Conservation (phyloP, 805 yeast genomes). For the Candida andamanensis region DNA sequence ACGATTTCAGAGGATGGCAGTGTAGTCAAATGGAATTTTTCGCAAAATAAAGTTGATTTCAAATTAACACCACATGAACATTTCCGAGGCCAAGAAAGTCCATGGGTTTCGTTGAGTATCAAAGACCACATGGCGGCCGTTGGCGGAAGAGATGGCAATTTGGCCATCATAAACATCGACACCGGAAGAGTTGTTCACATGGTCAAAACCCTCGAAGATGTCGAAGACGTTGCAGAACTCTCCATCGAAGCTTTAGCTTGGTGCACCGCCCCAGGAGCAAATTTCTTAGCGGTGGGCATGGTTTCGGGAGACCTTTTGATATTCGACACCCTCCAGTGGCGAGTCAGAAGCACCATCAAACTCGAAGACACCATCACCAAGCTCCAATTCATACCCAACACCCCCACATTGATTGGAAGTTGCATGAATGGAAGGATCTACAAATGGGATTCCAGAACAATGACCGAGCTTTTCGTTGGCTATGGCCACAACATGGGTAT, state of each 20-base stretch:
- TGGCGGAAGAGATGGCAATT: conserved; percentile 85
- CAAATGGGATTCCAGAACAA: conserved; percentile 87
- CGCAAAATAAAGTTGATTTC: conserved; percentile 64
- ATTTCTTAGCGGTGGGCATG: conserved; percentile 72
- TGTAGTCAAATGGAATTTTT: conserved; percentile 86
- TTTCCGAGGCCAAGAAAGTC: conserved; percentile 70
- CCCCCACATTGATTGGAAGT: conserved; percentile 61
- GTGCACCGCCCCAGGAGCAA: conserved; percentile 55
- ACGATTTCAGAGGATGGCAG: conserved; percentile 84
- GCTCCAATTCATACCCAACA: conserved; percentile 55
- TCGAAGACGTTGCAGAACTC: conserved; percentile 39
- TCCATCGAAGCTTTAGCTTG: conserved; percentile 65
- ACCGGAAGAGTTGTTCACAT: conserved; percentile 66
- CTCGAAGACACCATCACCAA: conserved; percentile 79
- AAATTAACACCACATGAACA: conserved; percentile 56
- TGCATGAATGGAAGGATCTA: conserved; percentile 83
- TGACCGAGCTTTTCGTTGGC: conserved; percentile 69
- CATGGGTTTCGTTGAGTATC: conserved; percentile 78
- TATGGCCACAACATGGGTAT: conserved; percentile 94
- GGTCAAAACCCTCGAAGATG: conserved; percentile 59
- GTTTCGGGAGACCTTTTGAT: conserved; percentile 84
- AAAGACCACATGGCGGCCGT: conserved; percentile 57
- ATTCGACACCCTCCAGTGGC: conserved; percentile 83
- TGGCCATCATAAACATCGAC: conserved; percentile 72
- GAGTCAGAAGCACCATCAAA: conserved; percentile 64